Conservation (phyloP, 2,329 filamentous ascomycete genomes). For the Talaromyces sp. region DNA sequence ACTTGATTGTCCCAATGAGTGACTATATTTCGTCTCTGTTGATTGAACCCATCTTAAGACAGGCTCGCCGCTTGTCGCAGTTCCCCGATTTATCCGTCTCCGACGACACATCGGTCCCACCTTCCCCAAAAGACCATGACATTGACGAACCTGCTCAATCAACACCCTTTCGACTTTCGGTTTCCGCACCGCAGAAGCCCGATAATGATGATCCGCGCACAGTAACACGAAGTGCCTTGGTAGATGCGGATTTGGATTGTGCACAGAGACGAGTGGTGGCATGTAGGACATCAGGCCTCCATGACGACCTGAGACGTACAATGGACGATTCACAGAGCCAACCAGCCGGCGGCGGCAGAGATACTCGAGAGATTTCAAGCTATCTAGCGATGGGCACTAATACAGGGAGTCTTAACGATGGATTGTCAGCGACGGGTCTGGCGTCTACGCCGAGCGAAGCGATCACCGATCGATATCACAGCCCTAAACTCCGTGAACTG, state of each 20-base stretch:
- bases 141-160: constrained; percentile 10
- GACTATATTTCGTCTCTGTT: constrained; percentile 43
- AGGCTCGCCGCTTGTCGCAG: constrained; percentile 40
- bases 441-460: background rate
- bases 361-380: background rate
- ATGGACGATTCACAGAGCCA: constrained; percentile 12
- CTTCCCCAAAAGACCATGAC: constrained; percentile 23
- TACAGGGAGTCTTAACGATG: background rate
- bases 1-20: constrained; percentile 37
- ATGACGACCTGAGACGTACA: constrained; percentile 10
- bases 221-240: background rate
- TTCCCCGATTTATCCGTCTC: constrained; percentile 20
- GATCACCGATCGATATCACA: constrained; percentile 5
- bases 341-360: background rate
- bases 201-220: background rate
- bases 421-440: background rate
- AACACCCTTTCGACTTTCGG: constrained; percentile 19
- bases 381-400: background rate
- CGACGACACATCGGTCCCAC: constrained; percentile 16
- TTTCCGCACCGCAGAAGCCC: constrained; percentile 20
- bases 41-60: constrained; percentile 43
- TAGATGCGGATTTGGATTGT: constrained; percentile 4
- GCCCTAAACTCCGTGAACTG: constrained; percentile 33
- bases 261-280: constrained; percentile 9
- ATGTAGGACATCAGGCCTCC: background rate